Conservation (phyloP, 305 asterid genomes). For the Solanum chacoense region DNA sequence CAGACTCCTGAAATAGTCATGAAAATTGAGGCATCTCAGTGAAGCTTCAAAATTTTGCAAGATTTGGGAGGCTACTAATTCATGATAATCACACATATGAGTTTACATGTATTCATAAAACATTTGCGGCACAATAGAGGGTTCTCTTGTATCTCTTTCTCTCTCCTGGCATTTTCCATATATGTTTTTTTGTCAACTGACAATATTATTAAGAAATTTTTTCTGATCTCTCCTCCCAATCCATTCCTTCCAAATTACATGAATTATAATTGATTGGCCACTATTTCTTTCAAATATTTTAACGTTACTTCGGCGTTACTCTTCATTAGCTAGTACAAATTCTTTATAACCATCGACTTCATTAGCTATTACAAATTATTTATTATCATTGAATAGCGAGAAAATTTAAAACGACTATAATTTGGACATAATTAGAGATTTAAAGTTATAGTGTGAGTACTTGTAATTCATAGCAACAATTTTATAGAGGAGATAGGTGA, state of each 20-base stretch:
- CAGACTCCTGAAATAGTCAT: constrained; percentile 27
- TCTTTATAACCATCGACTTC: background rate
- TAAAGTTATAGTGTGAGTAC: background rate
- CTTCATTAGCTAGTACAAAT: background rate
- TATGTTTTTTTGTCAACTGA: constrained; percentile 20
- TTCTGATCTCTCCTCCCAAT: constrained; percentile 2
- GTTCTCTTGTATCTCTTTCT: constrained; percentile 8
- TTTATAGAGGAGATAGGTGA: background rate
- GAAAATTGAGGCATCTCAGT: constrained; percentile 20
- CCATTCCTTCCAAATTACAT: background rate
- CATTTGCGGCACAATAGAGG: background rate
- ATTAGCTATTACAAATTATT: background rate
- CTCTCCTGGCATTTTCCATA: constrained; percentile 26
- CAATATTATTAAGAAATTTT: constrained; percentile 28
- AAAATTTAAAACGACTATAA: background rate
- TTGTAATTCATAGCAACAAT: background rate
- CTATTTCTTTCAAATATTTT: background rate
- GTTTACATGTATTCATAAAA: constrained; percentile 19
- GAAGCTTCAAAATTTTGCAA: constrained; percentile 77
- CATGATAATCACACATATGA: constrained; percentile 16
- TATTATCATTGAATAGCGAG: background rate
- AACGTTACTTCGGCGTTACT: background rate
- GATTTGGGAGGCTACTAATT: constrained; percentile 29
- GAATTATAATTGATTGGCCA: background rate
- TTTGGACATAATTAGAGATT: background rate